Conservation (phyloP, 768 basidiomycete genomes). For the Mycena sanguinolenta region DNA sequence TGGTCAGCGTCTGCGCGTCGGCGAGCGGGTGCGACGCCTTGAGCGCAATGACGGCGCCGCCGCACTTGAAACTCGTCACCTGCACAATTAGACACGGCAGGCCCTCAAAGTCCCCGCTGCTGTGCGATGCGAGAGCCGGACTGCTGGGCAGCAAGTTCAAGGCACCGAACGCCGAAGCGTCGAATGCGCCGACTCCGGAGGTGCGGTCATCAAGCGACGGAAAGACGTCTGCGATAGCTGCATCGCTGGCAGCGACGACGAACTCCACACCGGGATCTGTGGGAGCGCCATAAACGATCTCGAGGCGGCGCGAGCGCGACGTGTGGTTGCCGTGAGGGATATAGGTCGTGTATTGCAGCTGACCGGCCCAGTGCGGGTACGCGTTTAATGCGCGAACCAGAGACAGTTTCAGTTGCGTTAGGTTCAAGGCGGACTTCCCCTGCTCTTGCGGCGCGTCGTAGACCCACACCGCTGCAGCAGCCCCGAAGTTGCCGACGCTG, state of each 20-base stretch:
- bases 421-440: constrained; percentile 15
- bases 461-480: constrained; percentile 46
- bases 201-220: constrained; percentile 27
- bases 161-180: constrained; percentile 29
- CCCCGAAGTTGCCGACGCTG: constrained; percentile 42
- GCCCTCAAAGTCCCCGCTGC: constrained; percentile 37
- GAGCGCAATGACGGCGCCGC: constrained; percentile 46
- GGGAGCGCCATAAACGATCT: constrained; percentile 41
- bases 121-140: constrained; percentile 42
- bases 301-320: constrained; percentile 44
- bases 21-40: constrained; percentile 51
- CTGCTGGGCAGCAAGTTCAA: constrained; percentile 37
- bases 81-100: constrained; percentile 51
- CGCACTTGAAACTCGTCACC: constrained; percentile 48
- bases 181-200: constrained; percentile 31
- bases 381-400: constrained; percentile 40
- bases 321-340: constrained; percentile 39
- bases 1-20: constrained; percentile 51
- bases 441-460: constrained; percentile 34
- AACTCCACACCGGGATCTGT: constrained; percentile 49
- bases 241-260: constrained; percentile 37
- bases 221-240: constrained; percentile 14
- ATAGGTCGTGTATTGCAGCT: constrained; percentile 42
- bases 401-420: constrained; percentile 31
- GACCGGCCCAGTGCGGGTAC: constrained; percentile 50